phyloP scores from a whole-genome alignment of 306 rosid genomes.

The Sesbania bispinosa region DNA sequence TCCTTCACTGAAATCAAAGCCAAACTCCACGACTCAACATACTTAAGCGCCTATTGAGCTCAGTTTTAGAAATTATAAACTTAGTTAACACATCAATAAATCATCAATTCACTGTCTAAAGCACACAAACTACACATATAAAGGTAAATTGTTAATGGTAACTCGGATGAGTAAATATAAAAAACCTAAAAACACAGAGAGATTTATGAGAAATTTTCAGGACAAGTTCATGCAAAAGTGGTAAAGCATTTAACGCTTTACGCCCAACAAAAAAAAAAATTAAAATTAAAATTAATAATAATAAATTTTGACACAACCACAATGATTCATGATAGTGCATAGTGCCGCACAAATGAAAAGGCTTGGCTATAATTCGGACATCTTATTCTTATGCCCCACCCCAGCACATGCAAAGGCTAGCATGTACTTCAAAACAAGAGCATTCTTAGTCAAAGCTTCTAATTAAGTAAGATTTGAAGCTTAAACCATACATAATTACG shows the following conservation, averaged over 20 bases:
- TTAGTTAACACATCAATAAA: slow-evolving; percentile 1
- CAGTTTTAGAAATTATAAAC: background rate
- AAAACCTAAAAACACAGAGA: background rate
- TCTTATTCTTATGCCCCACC: slow-evolving; percentile 15
- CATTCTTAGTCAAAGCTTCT: slow-evolving; percentile 4
- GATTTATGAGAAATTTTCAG: background rate
- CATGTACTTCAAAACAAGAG: slow-evolving; percentile 11
- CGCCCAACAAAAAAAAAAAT: background rate
- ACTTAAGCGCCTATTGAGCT: slow-evolving; percentile 7
- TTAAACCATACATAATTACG: slow-evolving; percentile 18
- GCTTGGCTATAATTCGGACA: background rate
- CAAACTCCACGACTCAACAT: slow-evolving; percentile 23
- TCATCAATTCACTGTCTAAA: background rate
- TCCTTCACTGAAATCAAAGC: slow-evolving; percentile 37
- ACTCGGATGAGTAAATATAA: background rate
- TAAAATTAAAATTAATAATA: background rate
- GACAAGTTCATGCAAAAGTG: background rate
- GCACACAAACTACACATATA: slow-evolving; percentile 1
- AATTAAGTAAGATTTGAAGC: background rate
- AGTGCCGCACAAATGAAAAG: slow-evolving; percentile 13
- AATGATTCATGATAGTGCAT: background rate
- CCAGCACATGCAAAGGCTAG: background rate
- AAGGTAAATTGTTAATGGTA: background rate
- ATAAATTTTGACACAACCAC: background rate
- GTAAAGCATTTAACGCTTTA: background rate